Base-by-base conservation (phyloP, 306 rosid genomes). In the Morella rubra region DNA sequence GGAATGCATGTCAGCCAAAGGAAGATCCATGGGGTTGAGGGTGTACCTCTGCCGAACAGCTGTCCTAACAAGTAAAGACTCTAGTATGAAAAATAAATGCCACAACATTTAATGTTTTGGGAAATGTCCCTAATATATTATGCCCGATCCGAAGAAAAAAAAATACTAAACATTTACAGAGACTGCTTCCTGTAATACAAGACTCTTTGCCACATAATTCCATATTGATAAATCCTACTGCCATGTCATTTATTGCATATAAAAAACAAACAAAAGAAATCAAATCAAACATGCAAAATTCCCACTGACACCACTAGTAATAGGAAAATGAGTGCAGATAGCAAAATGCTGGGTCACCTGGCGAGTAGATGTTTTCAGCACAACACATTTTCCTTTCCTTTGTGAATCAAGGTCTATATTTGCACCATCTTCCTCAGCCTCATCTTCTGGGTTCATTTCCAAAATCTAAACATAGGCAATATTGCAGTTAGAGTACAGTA, bases 361-460 rank as follows among this genome's bases (percentile, higher is more conserved):
- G 37, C 99, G 93, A 54, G 96, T 95, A 72, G 99, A 92, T 73
- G 99, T 95, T 80, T 92, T 95, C 62, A 95, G 73, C 73, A 92
- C 99, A 73, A 92, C 97, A 87, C 97, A 95, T 55, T 95, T 95
- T 13, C 97, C 96, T 84, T 95, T 95, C 83, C 97, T 87, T 81
- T 91, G 97, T 0, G 97, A 95, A 82, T 95, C 97, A 73, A 95
- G 97, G 80, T 95, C 99, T 79, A 95, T 92, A 77, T 92, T 95
- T 4, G 97, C 99, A 71, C 97, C 97, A 78, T 92, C 97, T 76
- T 92, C 99, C 78, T 92, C 97, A 7, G 96, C 99, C 71, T 95
- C 99, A 65, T 89, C 98, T 83, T 92, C 97, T 10, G 99, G 97
- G 74, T 95, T 89, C 99, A 95, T 91, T 78, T 95, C 99, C 87